These are phyloP conservation scores for Phylloporus arenicola DNA, from an alignment of 768 basidiomycete species.

Conservation along the genomic window DNA sequence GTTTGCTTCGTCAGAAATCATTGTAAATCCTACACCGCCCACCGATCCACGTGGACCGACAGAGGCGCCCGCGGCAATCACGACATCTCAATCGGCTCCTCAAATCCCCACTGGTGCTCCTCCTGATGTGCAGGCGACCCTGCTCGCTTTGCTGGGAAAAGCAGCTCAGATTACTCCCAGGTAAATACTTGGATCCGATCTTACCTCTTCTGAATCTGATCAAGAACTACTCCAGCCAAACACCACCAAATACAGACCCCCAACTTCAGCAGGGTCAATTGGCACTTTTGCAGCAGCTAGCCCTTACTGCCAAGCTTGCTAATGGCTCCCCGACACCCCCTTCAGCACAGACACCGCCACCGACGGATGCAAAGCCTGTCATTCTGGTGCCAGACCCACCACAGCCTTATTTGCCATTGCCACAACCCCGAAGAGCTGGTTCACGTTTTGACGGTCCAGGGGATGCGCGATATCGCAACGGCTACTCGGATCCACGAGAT, in stretches of 20 bases:
- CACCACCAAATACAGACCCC: conserved; percentile 48
- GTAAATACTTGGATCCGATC: conserved; percentile 18
- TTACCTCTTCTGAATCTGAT: neutral
- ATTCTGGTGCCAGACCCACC: conserved; percentile 21
- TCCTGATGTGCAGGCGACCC: conserved; percentile 50
- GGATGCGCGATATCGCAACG: conserved; percentile 33
- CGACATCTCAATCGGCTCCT: conserved; percentile 24
- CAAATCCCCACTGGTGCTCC: conserved; percentile 22
- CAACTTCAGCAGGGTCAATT: conserved; percentile 60
- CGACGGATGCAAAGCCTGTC: conserved; percentile 9
- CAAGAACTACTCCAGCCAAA: conserved; percentile 46
- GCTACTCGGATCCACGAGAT: conserved; percentile 38
- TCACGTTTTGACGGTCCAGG: conserved; percentile 32
- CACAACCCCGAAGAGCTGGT: neutral
- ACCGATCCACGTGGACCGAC: conserved; percentile 36
- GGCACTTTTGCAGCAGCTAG: conserved; percentile 71
- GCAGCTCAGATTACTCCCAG: conserved; percentile 48
- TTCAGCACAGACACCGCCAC: conserved; percentile 25
- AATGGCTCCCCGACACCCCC: conserved; percentile 26
- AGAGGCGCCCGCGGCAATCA: conserved; percentile 25
- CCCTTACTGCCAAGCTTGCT: conserved; percentile 49
- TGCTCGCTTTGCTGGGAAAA: conserved; percentile 66
- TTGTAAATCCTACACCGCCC: conserved; percentile 33
- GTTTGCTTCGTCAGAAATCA: conserved; percentile 55
- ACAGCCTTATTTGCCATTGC: neutral